Evolutionary conservation across 2,329 filamentous ascomycete species (phyloP).

Genomic region (Drechslerella dactyloides): DNA sequence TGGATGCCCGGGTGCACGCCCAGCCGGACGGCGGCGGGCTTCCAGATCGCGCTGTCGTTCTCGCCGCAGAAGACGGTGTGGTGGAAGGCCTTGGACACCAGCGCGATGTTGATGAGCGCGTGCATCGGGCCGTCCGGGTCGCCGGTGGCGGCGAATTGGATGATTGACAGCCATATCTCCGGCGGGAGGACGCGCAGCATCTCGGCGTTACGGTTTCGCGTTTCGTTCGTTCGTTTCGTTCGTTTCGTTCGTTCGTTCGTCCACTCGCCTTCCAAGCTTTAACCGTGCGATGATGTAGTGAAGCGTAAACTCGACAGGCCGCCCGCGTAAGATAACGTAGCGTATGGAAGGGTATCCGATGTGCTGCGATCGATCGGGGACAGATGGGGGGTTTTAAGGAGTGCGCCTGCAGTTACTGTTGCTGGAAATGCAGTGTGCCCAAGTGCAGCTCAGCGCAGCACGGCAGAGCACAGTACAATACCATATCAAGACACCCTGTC

Average conservation of each 20-base stretch:
- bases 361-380: constrained; percentile 6
- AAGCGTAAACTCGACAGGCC: not conserved
- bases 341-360: too few species aligned
- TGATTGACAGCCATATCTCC: constrained; percentile 49
- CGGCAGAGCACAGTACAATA: not conserved
- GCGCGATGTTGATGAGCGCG: constrained; percentile 52
- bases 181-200: constrained; percentile 35
- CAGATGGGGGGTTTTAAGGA: constrained; percentile 1
- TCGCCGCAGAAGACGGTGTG: constrained; percentile 54
- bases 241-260: not conserved
- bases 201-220: too few species aligned
- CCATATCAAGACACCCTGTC: constrained; percentile 18
- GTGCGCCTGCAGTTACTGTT: constrained; percentile 5
- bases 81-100: constrained; percentile 52
- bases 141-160: constrained; percentile 38
- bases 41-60: constrained; percentile 54
- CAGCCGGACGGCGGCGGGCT: constrained; percentile 52
- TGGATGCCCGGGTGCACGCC: constrained; percentile 52
- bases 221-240: not conserved
- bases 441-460: not conserved
- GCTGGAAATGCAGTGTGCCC: not conserved
- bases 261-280: too few species aligned
- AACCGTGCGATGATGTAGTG: constrained; percentile 12
- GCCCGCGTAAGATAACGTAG: too few species aligned
- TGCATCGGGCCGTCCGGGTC: constrained; percentile 30